Percentiles rank a stretch among this genome's conserved stretches.
phyloP scores from a whole-genome alignment of 257 asterid genomes.

The Petrea volubilis region DNA sequence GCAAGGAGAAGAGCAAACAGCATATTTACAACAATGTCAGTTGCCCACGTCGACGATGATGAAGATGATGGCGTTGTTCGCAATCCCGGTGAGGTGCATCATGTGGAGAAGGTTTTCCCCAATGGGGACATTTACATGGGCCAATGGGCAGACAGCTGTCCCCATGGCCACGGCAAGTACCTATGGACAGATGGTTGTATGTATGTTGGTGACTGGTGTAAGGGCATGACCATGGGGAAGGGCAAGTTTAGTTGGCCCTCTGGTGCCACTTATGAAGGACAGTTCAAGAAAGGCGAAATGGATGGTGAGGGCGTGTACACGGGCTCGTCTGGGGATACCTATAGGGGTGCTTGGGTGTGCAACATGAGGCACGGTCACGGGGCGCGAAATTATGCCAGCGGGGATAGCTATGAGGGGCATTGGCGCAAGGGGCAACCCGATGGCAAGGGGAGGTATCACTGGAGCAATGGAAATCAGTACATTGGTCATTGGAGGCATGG shows the following conservation, averaged over 20 bases:
- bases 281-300: conserved; percentile 68
- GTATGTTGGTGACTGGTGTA: conserved; percentile 81
- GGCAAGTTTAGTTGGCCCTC: conserved; percentile 90
- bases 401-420: conserved; percentile 73
- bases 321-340: conserved; percentile 56
- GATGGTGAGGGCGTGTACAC: conserved; percentile 83
- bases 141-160: conserved; percentile 65
- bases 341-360: conserved; percentile 70
- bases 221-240: conserved; percentile 66
- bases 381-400: conserved; percentile 54
- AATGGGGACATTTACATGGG: conserved; percentile 76
- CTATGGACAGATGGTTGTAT: conserved; percentile 83
- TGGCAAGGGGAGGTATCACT: conserved; percentile 81
- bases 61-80: conserved; percentile 20
- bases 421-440: conserved; percentile 73
- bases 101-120: conserved; percentile 62
- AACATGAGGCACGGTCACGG: conserved; percentile 78
- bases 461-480: conserved; percentile 83
- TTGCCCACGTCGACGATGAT: conserved; percentile 89
- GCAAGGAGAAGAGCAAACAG: conserved; percentile 60
- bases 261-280: conserved; percentile 85
- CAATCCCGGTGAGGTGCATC: conserved; percentile 37
- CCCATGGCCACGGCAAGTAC: conserved; percentile 73
- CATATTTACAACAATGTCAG: conserved; percentile 83
- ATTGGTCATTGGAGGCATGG: conserved; percentile 87